phyloP scores from a whole-genome alignment of 306 rosid genomes.

The Chamaecrista fasciculata region DNA sequence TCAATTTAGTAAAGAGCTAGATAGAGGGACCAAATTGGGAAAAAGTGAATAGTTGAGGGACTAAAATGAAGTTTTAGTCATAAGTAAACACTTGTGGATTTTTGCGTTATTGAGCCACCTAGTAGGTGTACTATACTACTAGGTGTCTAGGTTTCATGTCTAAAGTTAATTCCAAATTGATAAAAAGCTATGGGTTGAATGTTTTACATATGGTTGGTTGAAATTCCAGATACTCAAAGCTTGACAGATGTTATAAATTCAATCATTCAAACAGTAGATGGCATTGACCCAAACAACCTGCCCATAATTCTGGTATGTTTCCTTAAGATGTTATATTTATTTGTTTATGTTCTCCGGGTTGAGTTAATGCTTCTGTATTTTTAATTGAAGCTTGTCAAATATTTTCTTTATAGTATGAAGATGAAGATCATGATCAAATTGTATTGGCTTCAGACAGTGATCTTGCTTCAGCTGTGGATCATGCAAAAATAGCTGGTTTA shows the following conservation, averaged over 20 bases:
- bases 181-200: slow-evolving; percentile 26
- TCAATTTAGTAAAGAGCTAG: too few species aligned
- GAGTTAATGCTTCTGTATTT: neutral
- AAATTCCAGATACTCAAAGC: slow-evolving; percentile 65
- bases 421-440: slow-evolving; percentile 85
- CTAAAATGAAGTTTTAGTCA: too few species aligned
- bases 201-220: slow-evolving; percentile 33
- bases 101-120: neutral
- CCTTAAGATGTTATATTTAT: slow-evolving; percentile 7
- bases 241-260: slow-evolving; percentile 72
- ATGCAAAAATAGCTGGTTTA: slow-evolving; percentile 79
- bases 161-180: neutral
- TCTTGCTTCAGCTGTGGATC: slow-evolving; percentile 88
- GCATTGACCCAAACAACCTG: slow-evolving; percentile 60
- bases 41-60: too few species aligned
- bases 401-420: slow-evolving; percentile 70
- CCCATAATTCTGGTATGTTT: slow-evolving; percentile 84
- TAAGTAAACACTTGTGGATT: neutral
- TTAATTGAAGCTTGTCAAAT: slow-evolving; percentile 22
- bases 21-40: too few species aligned
- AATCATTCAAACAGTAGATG: slow-evolving; percentile 78
- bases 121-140: neutral
- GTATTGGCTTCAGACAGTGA: slow-evolving; percentile 85
- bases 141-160: too few species aligned
- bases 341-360: slow-evolving; percentile 11